Evolutionary conservation across 306 rosid species (phyloP).

Genomic region (Alnus glutinosa): DNA sequence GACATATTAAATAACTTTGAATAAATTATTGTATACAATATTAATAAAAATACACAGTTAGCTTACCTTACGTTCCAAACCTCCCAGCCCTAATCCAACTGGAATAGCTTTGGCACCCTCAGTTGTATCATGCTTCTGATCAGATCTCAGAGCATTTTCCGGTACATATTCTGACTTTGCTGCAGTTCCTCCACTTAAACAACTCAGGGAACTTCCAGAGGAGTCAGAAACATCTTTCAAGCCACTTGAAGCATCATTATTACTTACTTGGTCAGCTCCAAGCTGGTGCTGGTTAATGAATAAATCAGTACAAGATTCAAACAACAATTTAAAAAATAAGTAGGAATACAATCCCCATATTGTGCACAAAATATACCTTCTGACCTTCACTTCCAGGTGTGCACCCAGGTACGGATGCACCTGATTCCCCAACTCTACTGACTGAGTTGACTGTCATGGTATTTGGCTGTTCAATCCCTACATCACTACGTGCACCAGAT

Average conservation of each 20-base stretch:
- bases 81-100: constrained; percentile 80
- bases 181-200: constrained; percentile 46
- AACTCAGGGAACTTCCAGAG: constrained; percentile 46
- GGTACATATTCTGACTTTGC: constrained; percentile 38
- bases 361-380: constrained; percentile 42
- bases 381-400: constrained; percentile 43
- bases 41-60: not conserved
- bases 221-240: constrained; percentile 47
- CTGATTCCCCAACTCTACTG: constrained; percentile 34
- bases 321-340: not conserved
- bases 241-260: constrained; percentile 42
- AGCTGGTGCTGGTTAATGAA: constrained; percentile 38
- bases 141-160: constrained; percentile 37
- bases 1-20: not conserved
- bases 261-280: constrained; percentile 34
- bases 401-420: constrained; percentile 37
- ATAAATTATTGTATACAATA: constrained; percentile 11
- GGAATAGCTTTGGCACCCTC: constrained; percentile 66
- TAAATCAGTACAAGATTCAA: constrained; percentile 20
- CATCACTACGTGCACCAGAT: constrained; percentile 40
- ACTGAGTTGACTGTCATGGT: constrained; percentile 29
- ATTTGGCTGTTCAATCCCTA: constrained; percentile 50
- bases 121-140: constrained; percentile 43
- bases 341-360: constrained; percentile 8
- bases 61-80: constrained; percentile 80